Percentiles rank a stretch among this genome's conserved stretches.
These are phyloP conservation scores for Thielaviopsis musarum DNA, from an alignment of 2,329 filamentous ascomycete species.

Conservation along the genomic window DNA sequence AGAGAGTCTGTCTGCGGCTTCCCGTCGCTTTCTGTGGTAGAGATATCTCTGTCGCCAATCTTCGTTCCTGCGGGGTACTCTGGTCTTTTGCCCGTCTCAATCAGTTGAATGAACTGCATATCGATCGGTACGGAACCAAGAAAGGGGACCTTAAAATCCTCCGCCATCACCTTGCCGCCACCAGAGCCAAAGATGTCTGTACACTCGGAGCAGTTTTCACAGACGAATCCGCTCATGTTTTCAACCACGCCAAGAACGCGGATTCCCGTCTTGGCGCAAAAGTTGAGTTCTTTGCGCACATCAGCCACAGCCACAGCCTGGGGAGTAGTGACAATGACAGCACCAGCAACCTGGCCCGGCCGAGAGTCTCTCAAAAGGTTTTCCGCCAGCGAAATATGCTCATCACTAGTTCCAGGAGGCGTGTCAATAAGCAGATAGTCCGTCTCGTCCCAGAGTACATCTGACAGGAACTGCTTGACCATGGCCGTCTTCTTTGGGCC, in stretches of 20 bases:
- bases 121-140: conserved; percentile 82
- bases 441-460: conserved; percentile 75
- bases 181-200: conserved; percentile 88
- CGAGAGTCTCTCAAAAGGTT: conserved; percentile 51
- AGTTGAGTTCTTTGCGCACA: conserved; percentile 88
- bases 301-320: conserved; percentile 89
- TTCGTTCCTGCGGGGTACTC: conserved; percentile 52
- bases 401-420: conserved; percentile 87
- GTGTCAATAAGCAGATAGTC: conserved; percentile 93
- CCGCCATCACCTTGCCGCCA: conserved; percentile 76
- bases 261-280: conserved; percentile 71
- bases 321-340: conserved; percentile 89
- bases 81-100: conserved; percentile 56
- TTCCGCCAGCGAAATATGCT: conserved; percentile 90
- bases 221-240: conserved; percentile 93
- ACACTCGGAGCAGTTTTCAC: conserved; percentile 63
- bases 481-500: conserved; percentile 98
- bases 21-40: conserved; percentile 13
- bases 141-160: conserved; percentile 70
- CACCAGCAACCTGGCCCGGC: conserved; percentile 59
- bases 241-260: conserved; percentile 77
- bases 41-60: conserved; percentile 40
- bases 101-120: conserved; percentile 71
- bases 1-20: conserved; percentile 24
- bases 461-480: conserved; percentile 88